Percentiles rank a stretch among this genome's conserved stretches.
Conservation (phyloP, 176 grass and related monocot genomes). For the Dactylis glomerata region DNA sequence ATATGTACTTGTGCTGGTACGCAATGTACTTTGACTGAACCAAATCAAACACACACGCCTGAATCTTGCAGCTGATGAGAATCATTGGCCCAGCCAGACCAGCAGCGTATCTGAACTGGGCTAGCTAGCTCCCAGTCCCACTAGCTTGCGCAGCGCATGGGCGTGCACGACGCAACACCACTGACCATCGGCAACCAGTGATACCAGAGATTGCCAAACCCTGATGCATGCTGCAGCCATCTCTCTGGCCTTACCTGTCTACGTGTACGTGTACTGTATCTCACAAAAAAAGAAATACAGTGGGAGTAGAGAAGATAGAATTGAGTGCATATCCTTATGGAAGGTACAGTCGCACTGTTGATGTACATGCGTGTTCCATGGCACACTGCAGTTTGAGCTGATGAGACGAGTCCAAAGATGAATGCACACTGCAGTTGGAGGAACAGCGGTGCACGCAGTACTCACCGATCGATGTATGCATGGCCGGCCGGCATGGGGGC, state of each 20-base stretch:
- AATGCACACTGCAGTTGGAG: too few relatives aligned
- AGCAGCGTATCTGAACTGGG: background rate
- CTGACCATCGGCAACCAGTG: background rate
- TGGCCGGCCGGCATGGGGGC: background rate
- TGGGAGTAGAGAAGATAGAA: too few relatives aligned
- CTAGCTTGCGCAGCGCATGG: background rate
- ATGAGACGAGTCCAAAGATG: too few relatives aligned
- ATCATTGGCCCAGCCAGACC: too few relatives aligned
- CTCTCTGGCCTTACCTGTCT: background rate
- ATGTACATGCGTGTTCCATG: too few relatives aligned
- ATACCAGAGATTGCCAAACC: background rate
- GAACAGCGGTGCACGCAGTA: too few relatives aligned
- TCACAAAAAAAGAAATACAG: background rate
- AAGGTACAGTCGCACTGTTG: background rate
- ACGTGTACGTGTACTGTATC: background rate
- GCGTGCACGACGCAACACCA: background rate
- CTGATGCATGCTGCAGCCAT: constrained; percentile 1
- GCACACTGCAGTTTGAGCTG: too few relatives aligned
- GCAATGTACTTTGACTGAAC: too few relatives aligned
- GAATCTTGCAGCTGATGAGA: too few relatives aligned
- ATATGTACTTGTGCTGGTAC: too few relatives aligned
- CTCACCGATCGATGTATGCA: background rate
- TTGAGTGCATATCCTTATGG: background rate
- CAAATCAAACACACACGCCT: too few relatives aligned
- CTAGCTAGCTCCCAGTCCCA: background rate